Conservation (phyloP, 805 yeast species). For the Wickerhamiella nectarea region DNA sequence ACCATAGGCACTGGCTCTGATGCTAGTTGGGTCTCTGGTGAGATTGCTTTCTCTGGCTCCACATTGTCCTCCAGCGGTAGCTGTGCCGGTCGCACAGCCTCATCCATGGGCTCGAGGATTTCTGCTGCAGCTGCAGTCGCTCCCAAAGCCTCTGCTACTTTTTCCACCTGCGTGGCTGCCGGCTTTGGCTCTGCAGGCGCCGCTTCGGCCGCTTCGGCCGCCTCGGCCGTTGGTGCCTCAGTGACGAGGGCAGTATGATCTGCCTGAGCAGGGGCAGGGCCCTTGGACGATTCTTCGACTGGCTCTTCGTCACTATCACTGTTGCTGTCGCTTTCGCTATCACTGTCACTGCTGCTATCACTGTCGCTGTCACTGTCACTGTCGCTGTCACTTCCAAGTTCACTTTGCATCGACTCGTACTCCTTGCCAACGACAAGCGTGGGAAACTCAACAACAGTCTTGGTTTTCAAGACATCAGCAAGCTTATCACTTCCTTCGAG, state of each 20-base stretch:
- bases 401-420: conserved; percentile 13
- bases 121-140: not conserved
- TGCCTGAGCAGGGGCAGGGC: not conserved
- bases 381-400: conserved; percentile 11
- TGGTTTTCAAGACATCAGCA: conserved; percentile 38
- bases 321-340: conserved; percentile 17
- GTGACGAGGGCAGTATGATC: no score
- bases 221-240: not conserved
- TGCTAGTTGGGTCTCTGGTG: no score
- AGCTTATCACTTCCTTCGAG: conserved; percentile 25
- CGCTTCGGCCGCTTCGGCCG: not conserved
- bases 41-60: no score
- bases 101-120: no score
- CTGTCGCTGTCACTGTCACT: conserved; percentile 9
- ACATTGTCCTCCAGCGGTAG: no score
- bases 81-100: no score
- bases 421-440: conserved; percentile 31
- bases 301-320: not conserved
- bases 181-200: no score
- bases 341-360: conserved; percentile 2
- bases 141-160: not conserved
- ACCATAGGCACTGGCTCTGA: no score
- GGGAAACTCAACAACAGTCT: conserved; percentile 65
- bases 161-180: no score
- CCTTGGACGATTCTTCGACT: not conserved